Percentiles rank a stretch among this genome's conserved stretches.
Evolutionary conservation across 1,284 basidiomycete species (phyloP).

Genomic region (Ustilago vetiveriae): DNA sequence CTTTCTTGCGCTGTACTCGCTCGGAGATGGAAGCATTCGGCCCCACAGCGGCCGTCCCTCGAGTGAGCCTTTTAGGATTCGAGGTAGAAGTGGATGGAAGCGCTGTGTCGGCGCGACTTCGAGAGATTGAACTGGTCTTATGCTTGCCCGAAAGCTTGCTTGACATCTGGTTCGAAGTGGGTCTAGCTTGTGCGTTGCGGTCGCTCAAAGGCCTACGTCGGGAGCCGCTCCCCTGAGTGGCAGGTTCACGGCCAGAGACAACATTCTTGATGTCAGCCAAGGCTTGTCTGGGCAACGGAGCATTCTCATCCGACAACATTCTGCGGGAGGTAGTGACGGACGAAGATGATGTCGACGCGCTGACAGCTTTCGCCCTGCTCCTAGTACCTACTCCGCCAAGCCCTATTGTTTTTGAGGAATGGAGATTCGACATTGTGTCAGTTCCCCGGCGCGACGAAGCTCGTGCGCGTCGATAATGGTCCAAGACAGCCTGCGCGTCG

Average conservation of each 20-base stretch:
- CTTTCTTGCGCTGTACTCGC: too few species aligned
- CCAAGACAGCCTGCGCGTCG: too few species aligned
- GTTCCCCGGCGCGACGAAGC: not conserved
- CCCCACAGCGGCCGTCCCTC: too few species aligned
- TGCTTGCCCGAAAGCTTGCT: not conserved
- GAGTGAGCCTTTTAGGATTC: too few species aligned
- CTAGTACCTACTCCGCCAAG: not conserved
- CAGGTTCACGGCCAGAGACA: not conserved
- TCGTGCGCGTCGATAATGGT: not conserved
- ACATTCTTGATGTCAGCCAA: slow-evolving; percentile 27
- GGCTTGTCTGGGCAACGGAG: slow-evolving; percentile 1
- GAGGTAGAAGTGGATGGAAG: too few species aligned
- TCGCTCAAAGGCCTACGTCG: slow-evolving; percentile 22
- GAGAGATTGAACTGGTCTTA: too few species aligned
- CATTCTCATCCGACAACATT: slow-evolving; percentile 22
- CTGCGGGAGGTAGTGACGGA: slow-evolving; percentile 9
- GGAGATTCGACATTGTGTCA: slow-evolving; percentile 13
- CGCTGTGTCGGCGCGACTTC: too few species aligned
- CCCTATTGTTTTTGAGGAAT: slow-evolving; percentile 3
- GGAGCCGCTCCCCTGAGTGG: not conserved
- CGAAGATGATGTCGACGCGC: slow-evolving; percentile 7
- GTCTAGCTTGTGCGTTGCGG: slow-evolving; percentile 12
- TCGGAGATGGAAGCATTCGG: too few species aligned
- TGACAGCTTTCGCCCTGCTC: not conserved
- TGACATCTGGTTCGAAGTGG: not conserved